Base-by-base conservation (phyloP, 305 asterid genomes). In the Fraxinus paxiana region DNA sequence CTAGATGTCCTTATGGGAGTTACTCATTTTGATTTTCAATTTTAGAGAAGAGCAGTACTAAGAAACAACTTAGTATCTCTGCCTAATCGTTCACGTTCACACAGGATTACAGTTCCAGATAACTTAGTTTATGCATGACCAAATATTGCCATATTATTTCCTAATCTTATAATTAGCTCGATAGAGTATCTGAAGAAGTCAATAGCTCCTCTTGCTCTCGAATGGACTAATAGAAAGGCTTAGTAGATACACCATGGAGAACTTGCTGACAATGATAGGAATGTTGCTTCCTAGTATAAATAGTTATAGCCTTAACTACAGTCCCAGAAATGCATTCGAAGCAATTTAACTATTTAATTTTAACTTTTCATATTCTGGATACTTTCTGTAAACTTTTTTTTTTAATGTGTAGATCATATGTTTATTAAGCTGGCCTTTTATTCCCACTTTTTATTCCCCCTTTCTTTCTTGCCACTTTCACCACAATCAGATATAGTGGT, bases 161-260 rank as follows among this genome's bases (percentile, higher is more conserved):
- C 17, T 46, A 46, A 46, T 46, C 56, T 46, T 43, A 51, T 51
- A 0, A 51, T n/a, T 15, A 51, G 63, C 22, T 51, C 6, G 22
- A 17, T 51, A 51, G 22, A n/a, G 63, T 51, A 17, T 12, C 54
- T 51, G 63, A 51, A n/a, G 24, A 54, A n/a, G 65, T 54, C 26
- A 17, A 1, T 54, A 17, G 10, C 65, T 54, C 22, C 65, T 54
- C 20, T 54, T 54, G 24, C 22, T 54, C 65, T 43, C 8, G 76
- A 71, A 76, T 59, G 38, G 35, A 67, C 33, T 76, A 41, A 51
- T 37, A 31, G 67, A 59, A 71, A 77, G 74, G 56, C 75, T 51
- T 75, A 22, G 56, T 46, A 54, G 24, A 41, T 41, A 41, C 38
- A 1, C 48, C 10, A 79, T 77, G 13, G 22, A 61, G 15, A 37